Conservation (phyloP, 805 yeast species). For the Yueomyces sinensis region DNA sequence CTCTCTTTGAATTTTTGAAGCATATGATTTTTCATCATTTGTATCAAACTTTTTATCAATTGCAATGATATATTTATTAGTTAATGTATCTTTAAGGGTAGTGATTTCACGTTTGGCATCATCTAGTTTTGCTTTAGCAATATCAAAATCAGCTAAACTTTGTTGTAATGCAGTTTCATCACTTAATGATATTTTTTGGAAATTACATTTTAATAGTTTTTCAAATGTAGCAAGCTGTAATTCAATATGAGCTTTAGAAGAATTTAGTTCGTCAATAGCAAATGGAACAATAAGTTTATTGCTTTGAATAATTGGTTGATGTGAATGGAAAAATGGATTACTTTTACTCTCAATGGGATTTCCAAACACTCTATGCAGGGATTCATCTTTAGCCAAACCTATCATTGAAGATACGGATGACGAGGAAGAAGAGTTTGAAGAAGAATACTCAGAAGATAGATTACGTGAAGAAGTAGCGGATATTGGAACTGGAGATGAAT, state of each 20-base stretch:
- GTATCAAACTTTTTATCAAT: constrained; percentile 19
- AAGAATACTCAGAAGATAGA: constrained; percentile 2
- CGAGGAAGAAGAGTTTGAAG: constrained; percentile 5
- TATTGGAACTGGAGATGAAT: constrained; percentile 1
- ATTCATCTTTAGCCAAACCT: too few relatives aligned
- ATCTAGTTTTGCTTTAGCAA: constrained; percentile 14
- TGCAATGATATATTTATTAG: constrained; percentile 15
- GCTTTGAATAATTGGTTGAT: neutral
- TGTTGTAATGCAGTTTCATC: constrained; percentile 20
- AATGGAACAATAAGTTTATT: constrained; percentile 2
- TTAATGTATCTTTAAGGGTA: constrained; percentile 18
- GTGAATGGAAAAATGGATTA: neutral
- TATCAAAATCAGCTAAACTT: constrained; percentile 15
- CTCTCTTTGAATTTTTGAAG: constrained; percentile 5
- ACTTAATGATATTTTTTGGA: constrained; percentile 12
- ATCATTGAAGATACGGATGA: constrained; percentile 4
- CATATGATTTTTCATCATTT: constrained; percentile 17
- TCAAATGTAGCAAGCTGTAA: constrained; percentile 15
- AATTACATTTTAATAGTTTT: constrained; percentile 8
- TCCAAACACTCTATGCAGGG: too few relatives aligned
- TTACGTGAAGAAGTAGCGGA: constrained; percentile 4
- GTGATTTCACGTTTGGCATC: constrained; percentile 15
- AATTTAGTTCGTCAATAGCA: constrained; percentile 12
- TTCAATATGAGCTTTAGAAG: constrained; percentile 13
- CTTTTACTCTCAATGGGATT: neutral